Evolutionary conservation across 768 basidiomycete genomes (phyloP).

Genomic region (Stropharia rugosoannulata): DNA sequence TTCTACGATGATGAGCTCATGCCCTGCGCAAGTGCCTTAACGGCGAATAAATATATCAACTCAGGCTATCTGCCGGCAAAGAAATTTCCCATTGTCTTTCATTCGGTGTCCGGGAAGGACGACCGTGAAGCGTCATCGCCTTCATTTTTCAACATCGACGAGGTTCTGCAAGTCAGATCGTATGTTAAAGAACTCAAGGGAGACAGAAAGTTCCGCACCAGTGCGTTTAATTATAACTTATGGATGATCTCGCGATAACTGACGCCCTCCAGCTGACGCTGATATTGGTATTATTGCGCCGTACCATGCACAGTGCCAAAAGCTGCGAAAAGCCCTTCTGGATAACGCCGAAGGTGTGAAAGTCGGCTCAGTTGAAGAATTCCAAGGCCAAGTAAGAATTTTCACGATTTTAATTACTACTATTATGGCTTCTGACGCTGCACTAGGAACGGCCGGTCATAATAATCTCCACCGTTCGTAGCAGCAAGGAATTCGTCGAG

Average conservation of each 20-base stretch:
- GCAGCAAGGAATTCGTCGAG: constrained; percentile 50
- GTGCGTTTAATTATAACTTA: constrained; percentile 31
- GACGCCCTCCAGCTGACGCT: constrained; percentile 33
- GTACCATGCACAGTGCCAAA: constrained; percentile 58
- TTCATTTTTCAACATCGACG: constrained; percentile 70
- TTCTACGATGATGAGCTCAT: constrained; percentile 60
- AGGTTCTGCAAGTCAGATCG: constrained; percentile 49
- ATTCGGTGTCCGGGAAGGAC: constrained; percentile 59
- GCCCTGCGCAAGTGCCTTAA: constrained; percentile 38
- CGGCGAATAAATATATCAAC: constrained; percentile 38
- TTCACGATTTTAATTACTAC: not conserved
- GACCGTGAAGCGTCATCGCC: constrained; percentile 67
- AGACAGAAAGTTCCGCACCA: constrained; percentile 35
- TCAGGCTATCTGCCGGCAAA: constrained; percentile 40
- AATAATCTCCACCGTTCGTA: constrained; percentile 59
- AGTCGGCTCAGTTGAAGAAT: constrained; percentile 66
- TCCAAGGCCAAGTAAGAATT: constrained; percentile 54
- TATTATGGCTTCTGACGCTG: not conserved
- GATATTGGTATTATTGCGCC: constrained; percentile 65
- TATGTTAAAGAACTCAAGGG: constrained; percentile 42
- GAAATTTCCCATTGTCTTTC: constrained; percentile 63
- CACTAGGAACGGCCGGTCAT: constrained; percentile 53
- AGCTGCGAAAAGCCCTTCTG: constrained; percentile 41
- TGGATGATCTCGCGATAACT: not conserved
- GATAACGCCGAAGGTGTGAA: constrained; percentile 42